These are phyloP conservation scores for Sextonia rubra DNA, from an alignment of 164 flowering plant genomes.

Conservation along the genomic window DNA sequence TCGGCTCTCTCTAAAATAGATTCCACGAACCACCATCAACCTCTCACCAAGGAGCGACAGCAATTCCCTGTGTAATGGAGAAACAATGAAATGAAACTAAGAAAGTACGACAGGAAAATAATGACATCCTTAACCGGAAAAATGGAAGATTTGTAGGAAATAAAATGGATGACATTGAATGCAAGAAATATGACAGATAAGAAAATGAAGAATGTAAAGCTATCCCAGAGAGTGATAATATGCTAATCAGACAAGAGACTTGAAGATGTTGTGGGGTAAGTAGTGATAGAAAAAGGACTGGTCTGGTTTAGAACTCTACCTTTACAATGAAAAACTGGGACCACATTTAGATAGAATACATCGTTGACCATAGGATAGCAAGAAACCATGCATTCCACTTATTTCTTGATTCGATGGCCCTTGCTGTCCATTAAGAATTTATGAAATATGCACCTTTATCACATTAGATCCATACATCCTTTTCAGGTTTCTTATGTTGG, in stretches of 20 bases:
- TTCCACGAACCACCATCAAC: conserved; percentile 44
- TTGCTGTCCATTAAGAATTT: no score
- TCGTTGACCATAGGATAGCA: no score
- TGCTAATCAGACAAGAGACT: background rate
- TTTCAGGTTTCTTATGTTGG: no score
- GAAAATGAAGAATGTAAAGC: background rate
- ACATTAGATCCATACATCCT: no score
- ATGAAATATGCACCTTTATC: no score
- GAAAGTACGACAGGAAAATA: background rate
- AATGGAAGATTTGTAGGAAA: background rate
- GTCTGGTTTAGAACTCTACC: background rate
- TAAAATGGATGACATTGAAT: no score
- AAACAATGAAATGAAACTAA: conserved; percentile 11
- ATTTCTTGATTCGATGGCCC: no score
- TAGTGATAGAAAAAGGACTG: background rate
- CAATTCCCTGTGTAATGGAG: conserved; percentile 11
- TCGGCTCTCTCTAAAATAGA: conserved; percentile 22
- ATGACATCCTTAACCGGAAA: no score
- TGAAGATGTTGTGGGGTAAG: background rate
- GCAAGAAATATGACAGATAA: conserved; percentile 4
- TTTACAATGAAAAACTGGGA: background rate
- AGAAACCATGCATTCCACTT: no score
- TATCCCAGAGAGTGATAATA: background rate
- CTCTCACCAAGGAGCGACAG: conserved; percentile 7
- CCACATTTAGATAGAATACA: no score